A percentile compares a stretch with the other conserved stretches of the same genome.
phyloP scores from a whole-genome alignment of 1,139 yeast genomes.

The Blastobotrys illinoisensis region DNA sequence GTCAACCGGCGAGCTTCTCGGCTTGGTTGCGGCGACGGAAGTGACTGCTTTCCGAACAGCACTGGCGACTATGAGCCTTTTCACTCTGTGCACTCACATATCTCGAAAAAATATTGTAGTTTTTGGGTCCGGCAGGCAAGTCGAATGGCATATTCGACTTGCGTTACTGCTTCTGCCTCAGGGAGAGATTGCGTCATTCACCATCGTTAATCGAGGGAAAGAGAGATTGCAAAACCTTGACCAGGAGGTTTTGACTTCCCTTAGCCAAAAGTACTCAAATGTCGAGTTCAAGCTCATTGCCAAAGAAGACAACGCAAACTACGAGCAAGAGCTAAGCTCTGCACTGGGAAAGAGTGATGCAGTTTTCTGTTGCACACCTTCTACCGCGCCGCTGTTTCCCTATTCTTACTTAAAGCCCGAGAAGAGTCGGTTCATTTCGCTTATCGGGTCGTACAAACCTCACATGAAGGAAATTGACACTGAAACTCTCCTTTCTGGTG shows the following conservation, averaged over 20 bases:
- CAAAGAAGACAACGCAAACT: slow-evolving; percentile 6
- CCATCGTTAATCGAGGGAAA: slow-evolving; percentile 7
- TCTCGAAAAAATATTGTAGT: slow-evolving; percentile 2
- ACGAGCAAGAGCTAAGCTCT: not conserved
- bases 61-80: slow-evolving; percentile 4
- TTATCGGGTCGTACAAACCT: slow-evolving; percentile 15
- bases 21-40: slow-evolving; percentile 7
- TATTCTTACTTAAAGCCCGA: slow-evolving; percentile 6
- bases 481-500: slow-evolving; percentile 11
- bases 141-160: slow-evolving; percentile 10
- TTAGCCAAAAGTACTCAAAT: not conserved
- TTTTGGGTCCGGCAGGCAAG: slow-evolving; percentile 10
- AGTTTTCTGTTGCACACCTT: slow-evolving; percentile 9
- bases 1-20: slow-evolving; percentile 3
- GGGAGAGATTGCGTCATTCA: slow-evolving; percentile 5
- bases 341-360: slow-evolving; percentile 4
- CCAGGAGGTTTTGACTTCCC: not conserved
- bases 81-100: slow-evolving; percentile 1
- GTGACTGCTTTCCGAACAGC: slow-evolving; percentile 11
- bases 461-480: slow-evolving; percentile 14
- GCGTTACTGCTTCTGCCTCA: slow-evolving; percentile 5
- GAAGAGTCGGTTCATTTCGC: slow-evolving; percentile 8
- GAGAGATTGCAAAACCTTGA: slow-evolving; percentile 3
- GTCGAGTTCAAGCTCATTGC: slow-evolving; percentile 4
- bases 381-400: slow-evolving; percentile 12